Evolutionary conservation across 2,329 filamentous ascomycete species (phyloP).

Genomic region (Zymoseptoria passerinii): DNA sequence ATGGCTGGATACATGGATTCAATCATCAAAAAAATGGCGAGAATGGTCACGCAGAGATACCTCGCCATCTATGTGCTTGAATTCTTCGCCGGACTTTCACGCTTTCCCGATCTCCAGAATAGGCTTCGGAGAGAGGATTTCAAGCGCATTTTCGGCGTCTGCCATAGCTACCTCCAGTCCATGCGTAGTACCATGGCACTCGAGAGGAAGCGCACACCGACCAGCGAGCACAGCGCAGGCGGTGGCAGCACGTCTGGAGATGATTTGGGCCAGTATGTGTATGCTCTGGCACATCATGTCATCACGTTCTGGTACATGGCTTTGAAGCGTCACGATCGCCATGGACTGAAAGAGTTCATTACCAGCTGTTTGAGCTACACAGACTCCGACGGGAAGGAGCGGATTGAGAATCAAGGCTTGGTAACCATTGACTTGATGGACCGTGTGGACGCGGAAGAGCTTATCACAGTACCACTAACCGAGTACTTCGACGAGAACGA

Average conservation of each 20-base stretch:
- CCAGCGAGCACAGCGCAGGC: slow-evolving; percentile 20
- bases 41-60: slow-evolving; percentile 87
- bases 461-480: slow-evolving; percentile 55
- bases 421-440: slow-evolving; percentile 76
- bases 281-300: slow-evolving; percentile 86
- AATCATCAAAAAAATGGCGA: slow-evolving; percentile 86
- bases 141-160: slow-evolving; percentile 89
- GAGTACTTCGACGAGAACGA: slow-evolving; percentile 56
- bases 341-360: slow-evolving; percentile 82
- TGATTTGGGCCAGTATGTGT: slow-evolving; percentile 58
- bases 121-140: slow-evolving; percentile 68
- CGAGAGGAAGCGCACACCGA: slow-evolving; percentile 20
- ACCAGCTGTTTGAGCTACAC: slow-evolving; percentile 72
- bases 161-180: slow-evolving; percentile 85
- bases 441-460: slow-evolving; percentile 39
- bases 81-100: slow-evolving; percentile 82
- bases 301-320: slow-evolving; percentile 97
- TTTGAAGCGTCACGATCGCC: slow-evolving; percentile 73
- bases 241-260: slow-evolving; percentile 23
- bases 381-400: slow-evolving; percentile 64
- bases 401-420: slow-evolving; percentile 82
- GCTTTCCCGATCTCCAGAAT: slow-evolving; percentile 55
- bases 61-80: slow-evolving; percentile 93
- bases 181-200: slow-evolving; percentile 48
- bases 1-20: slow-evolving; percentile 77